Conservation (phyloP, 75 land plant species). For the Sequoiadendron giganteum region DNA sequence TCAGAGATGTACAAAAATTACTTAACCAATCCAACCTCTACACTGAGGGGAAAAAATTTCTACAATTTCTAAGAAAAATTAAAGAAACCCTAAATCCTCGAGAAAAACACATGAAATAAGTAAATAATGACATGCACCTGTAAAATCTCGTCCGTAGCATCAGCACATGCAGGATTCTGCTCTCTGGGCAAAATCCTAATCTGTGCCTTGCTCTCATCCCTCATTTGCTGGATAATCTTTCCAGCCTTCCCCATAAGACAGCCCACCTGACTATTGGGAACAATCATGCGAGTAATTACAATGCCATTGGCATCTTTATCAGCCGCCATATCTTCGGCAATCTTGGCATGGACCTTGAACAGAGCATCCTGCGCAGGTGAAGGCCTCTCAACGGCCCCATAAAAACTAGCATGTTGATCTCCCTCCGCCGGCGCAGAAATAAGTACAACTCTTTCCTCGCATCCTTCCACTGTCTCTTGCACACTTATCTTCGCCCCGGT, state of each 20-base stretch:
- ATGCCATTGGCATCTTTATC: constrained; percentile 12
- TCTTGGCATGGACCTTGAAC: constrained; percentile 50
- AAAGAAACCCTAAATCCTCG: background rate
- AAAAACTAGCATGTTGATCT: background rate
- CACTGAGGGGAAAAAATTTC: background rate
- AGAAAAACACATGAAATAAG: background rate
- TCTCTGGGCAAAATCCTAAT: constrained; percentile 54
- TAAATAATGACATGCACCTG: constrained; percentile 35
- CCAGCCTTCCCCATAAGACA: constrained; percentile 66
- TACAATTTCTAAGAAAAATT: background rate
- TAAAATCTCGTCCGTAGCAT: constrained; percentile 42
- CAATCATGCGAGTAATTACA: constrained; percentile 45
- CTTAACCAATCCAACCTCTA: background rate
- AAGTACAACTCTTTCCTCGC: constrained; percentile 46
- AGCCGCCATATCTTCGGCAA: constrained; percentile 43
- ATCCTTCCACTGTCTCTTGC: constrained; percentile 42
- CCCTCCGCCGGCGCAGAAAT: constrained; percentile 19
- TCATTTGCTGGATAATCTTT: constrained; percentile 56
- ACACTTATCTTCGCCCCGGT: constrained; percentile 84
- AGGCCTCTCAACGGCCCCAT: constrained; percentile 13
- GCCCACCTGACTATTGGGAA: constrained; percentile 43
- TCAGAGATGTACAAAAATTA: background rate
- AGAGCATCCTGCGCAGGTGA: constrained; percentile 64
- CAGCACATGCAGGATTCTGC: constrained; percentile 32
- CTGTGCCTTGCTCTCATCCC: constrained; percentile 40